phyloP scores from a whole-genome alignment of 1,139 yeast species.

The Scheffersomyces insectosa region DNA sequence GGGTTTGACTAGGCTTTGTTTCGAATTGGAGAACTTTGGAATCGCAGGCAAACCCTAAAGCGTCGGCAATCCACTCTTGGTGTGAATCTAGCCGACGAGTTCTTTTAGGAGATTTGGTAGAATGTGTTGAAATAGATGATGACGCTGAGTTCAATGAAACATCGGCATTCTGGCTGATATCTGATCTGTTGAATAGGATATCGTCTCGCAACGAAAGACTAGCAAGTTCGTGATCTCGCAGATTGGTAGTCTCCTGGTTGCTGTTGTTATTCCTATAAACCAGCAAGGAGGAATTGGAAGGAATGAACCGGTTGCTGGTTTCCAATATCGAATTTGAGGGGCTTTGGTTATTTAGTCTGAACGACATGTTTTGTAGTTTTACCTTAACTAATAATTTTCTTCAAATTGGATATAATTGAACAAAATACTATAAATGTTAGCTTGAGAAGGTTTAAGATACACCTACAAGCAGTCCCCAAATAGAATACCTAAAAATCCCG shows the following conservation, averaged over 20 bases:
- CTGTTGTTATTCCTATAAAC: conserved; percentile 12
- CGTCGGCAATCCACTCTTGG: conserved; percentile 41
- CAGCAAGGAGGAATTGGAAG: conserved; percentile 20
- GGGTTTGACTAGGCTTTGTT: not conserved
- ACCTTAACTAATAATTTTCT: no score
- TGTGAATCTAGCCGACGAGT: conserved; percentile 1
- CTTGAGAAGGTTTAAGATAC: no score
- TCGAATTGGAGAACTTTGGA: conserved; percentile 35
- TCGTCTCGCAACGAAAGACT: conserved; percentile 10
- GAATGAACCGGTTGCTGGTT: conserved; percentile 19
- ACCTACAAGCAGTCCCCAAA: no score
- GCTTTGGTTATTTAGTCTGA: no score
- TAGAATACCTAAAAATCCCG: no score
- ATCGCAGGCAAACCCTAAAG: conserved; percentile 42
- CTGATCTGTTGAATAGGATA: conserved; percentile 10
- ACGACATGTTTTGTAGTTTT: no score
- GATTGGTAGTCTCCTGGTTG: not conserved
- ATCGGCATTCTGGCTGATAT: conserved; percentile 2
- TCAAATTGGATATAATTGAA: no score
- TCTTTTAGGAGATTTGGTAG: not conserved
- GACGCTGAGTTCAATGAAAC: not conserved
- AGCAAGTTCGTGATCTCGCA: not conserved
- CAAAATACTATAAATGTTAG: no score
- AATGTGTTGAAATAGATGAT: no score
- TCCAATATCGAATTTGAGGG: not conserved